Conservation (phyloP, 1,284 basidiomycete genomes). For the Paramarasmius palmivorus region DNA sequence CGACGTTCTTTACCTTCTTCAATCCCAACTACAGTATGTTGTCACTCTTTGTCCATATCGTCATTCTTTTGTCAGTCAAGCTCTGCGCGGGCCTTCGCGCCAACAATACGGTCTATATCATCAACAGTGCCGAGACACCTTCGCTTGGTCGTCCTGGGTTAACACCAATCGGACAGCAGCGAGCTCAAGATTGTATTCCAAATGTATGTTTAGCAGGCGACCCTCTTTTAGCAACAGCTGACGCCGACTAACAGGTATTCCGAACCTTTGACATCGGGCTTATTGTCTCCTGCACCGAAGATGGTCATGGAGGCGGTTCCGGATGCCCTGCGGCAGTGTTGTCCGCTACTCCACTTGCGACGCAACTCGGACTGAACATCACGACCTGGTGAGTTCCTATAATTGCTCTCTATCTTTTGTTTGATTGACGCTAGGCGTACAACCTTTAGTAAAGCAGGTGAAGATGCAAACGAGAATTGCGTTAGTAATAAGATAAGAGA, state of each 20-base stretch:
- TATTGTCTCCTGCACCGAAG: not conserved
- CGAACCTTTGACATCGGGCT: not conserved
- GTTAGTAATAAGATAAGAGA: slow-evolving; percentile 19
- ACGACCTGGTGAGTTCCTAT: slow-evolving; percentile 21
- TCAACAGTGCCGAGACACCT: slow-evolving; percentile 11
- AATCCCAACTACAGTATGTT: not conserved
- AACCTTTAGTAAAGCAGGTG: slow-evolving; percentile 20
- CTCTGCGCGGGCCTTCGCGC: not conserved
- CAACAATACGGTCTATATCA: slow-evolving; percentile 11
- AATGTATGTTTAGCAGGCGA: slow-evolving; percentile 2
- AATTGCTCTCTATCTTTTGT: not conserved
- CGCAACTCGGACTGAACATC: slow-evolving; percentile 20
- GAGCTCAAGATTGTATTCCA: slow-evolving; percentile 12
- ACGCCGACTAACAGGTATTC: not conserved
- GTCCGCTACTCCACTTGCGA: slow-evolving; percentile 24
- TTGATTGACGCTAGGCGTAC: not conserved
- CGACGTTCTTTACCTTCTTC: no score
- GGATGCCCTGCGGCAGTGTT: slow-evolving; percentile 22
- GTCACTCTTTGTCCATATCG: not conserved
- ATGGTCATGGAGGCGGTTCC: slow-evolving; percentile 16
- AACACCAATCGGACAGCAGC: slow-evolving; percentile 9
- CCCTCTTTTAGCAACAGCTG: no score
- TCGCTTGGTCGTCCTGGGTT: slow-evolving; percentile 11
- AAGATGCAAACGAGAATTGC: slow-evolving; percentile 26
- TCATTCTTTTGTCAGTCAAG: not conserved